Evolutionary conservation across 169 alveolate genomes (phyloP).

Genomic region (Eimeria maxima): DNA sequence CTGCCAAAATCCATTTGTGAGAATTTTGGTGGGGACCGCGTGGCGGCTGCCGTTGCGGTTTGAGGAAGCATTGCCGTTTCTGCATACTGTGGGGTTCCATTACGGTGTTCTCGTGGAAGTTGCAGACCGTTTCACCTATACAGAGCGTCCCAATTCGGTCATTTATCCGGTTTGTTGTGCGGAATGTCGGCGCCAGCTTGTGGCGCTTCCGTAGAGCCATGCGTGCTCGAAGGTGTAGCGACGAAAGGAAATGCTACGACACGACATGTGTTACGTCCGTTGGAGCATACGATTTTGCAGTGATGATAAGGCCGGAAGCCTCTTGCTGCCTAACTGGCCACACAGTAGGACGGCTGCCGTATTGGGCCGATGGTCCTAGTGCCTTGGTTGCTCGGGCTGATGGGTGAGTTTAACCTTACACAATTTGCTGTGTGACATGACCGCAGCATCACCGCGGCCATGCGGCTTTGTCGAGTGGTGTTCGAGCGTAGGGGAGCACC

Average conservation of each 20-base stretch:
- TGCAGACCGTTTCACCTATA: not conserved
- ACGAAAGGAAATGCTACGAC: not conserved
- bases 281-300: conserved; percentile 29
- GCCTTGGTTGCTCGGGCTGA: conserved; percentile 1
- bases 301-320: not conserved
- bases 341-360: not conserved
- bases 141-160: not conserved
- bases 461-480: not conserved
- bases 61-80: not conserved
- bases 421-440: not conserved
- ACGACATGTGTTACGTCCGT: not conserved
- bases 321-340: not conserved
- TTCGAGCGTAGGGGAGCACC: not conserved
- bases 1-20: not conserved
- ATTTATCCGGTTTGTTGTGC: conserved; percentile 28
- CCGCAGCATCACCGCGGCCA: not conserved
- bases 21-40: not conserved
- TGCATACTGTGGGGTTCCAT: not conserved
- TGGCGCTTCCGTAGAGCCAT: not conserved
- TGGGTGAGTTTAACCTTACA: not conserved
- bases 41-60: not conserved
- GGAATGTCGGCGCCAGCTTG: conserved; percentile 20
- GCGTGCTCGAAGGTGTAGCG: conserved; percentile 20
- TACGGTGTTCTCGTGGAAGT: not conserved
- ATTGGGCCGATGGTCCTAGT: not conserved